These are phyloP conservation scores for Gnomoniopsis sp. DNA, from an alignment of 2,329 filamentous ascomycete genomes.

Conservation along the genomic window DNA sequence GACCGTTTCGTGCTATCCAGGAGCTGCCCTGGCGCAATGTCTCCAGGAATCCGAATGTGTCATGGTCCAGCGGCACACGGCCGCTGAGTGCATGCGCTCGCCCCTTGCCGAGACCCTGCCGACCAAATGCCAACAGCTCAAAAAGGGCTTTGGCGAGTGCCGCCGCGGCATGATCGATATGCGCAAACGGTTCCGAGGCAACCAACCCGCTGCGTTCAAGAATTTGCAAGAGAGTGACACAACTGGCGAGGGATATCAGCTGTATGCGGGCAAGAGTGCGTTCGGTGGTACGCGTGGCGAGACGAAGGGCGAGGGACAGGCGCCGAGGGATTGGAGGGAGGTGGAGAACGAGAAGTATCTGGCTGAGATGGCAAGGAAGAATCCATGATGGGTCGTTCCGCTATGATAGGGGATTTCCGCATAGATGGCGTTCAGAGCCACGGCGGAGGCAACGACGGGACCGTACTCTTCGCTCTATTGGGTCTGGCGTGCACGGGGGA, in stretches of 20 bases:
- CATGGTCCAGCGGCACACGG: constrained; percentile 82
- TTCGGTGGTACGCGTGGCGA: constrained; percentile 62
- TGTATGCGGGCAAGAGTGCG: constrained; percentile 76
- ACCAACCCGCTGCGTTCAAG: constrained; percentile 73
- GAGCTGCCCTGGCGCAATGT: constrained; percentile 87
- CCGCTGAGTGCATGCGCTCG: constrained; percentile 81
- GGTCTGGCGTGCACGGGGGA: too few relatives aligned
- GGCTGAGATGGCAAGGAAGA: constrained; percentile 30
- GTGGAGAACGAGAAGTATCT: constrained; percentile 61
- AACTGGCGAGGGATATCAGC: constrained; percentile 58
- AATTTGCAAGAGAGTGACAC: constrained; percentile 59
- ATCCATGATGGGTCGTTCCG: constrained; percentile 7
- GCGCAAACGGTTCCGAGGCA: constrained; percentile 96
- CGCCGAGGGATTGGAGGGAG: constrained; percentile 60
- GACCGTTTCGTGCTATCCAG: constrained; percentile 41
- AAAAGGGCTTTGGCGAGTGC: constrained; percentile 91
- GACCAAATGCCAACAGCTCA: constrained; percentile 84
- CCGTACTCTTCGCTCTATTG: too few relatives aligned
- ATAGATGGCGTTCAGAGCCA: too few relatives aligned
- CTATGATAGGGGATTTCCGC: too few relatives aligned
- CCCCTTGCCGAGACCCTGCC: constrained; percentile 81
- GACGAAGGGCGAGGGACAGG: constrained; percentile 65
- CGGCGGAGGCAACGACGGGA: too few relatives aligned
- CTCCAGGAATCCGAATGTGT: constrained; percentile 96
- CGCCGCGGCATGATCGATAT: constrained; percentile 97